Base-by-base conservation (phyloP, 31 red algal genomes). In the Endocladia muricata region DNA sequence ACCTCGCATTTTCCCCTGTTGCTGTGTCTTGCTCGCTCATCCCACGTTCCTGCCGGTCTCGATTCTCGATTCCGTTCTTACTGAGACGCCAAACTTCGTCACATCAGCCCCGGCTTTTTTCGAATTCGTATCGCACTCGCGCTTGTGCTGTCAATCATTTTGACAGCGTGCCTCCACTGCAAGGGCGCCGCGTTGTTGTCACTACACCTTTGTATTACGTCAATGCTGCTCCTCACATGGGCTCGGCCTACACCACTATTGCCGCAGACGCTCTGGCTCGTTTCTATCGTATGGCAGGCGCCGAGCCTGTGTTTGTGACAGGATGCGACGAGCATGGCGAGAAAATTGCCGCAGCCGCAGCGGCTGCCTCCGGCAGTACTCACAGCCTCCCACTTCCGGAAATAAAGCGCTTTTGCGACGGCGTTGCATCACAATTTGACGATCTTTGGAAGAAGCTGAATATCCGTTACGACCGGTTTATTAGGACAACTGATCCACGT, bases 141-240 rank as follows among this genome's bases (percentile, higher is more conserved):
- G 55, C 32, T n/a, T n/a, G n/a, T n/a, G n/a, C 55, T 13, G 4
- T 58, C 13, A 22, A 70, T 22, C 15, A 9, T 41, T 37, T 40
- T 35, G 29, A 57, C 48, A 3, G 25, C 21, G 39, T 41, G 11
- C 59, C 77, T 31, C n/a, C 65, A 3, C 39, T 81, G 3, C 15
- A 35, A 9, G 64, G 64, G 3, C 33, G 25, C 19, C 49, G 37
- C 6, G 41, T 61, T 63, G 85, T 80, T n/a, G 55, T 99, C 6
- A 96, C 97, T n/a, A 99, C 97, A 8, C 93, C 97, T 17, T 61
- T 99, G 41, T 96, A 78, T 54, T 99, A 99, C 68, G 93, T 87
- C 34, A 96, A 96, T 69, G 93, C 90, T 4, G 9, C 88, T 3
- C 97, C 97, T 4, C 97, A 99, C 70, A 91, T 96, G 80, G 97